phyloP scores from a whole-genome alignment of 2,329 filamentous ascomycete genomes.

The Fonsecaea pedrosoi region DNA sequence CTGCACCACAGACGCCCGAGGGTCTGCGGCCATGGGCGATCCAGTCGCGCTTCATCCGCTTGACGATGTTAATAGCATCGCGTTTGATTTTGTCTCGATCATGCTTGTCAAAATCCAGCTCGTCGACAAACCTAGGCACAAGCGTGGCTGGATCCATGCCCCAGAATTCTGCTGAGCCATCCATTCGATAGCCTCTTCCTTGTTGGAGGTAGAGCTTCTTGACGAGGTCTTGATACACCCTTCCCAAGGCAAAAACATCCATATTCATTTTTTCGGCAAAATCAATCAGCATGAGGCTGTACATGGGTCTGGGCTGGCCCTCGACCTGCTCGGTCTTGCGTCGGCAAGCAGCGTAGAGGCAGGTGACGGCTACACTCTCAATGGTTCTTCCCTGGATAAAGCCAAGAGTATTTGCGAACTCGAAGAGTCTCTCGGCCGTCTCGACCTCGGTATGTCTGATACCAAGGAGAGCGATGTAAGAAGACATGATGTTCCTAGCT shows the following conservation, averaged over 20 bases:
- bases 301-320: slow-evolving; percentile 54
- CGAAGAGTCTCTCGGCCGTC: slow-evolving; percentile 71
- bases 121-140: slow-evolving; percentile 87
- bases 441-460: slow-evolving; percentile 65
- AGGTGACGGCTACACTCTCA: slow-evolving; percentile 85
- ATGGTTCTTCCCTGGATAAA: slow-evolving; percentile 87
- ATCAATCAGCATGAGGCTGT: slow-evolving; percentile 84
- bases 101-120: slow-evolving; percentile 86
- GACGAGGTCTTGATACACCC: slow-evolving; percentile 84
- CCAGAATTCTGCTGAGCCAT: slow-evolving; percentile 27
- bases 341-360: slow-evolving; percentile 86
- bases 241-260: slow-evolving; percentile 91
- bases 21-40: slow-evolving; percentile 89
- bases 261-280: slow-evolving; percentile 74
- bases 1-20: slow-evolving; percentile 91
- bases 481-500: slow-evolving; percentile 60
- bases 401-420: slow-evolving; percentile 74
- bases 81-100: slow-evolving; percentile 76
- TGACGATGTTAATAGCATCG: slow-evolving; percentile 69
- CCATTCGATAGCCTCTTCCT: slow-evolving; percentile 53
- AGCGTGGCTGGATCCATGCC: slow-evolving; percentile 72
- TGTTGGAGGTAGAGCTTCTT: slow-evolving; percentile 59
- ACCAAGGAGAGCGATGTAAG: slow-evolving; percentile 67
- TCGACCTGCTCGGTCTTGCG: slow-evolving; percentile 49
- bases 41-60: slow-evolving; percentile 44